These are phyloP conservation scores for Talinum fruticosum DNA, from an alignment of 148 eudicot genomes.

Conservation along the genomic window DNA sequence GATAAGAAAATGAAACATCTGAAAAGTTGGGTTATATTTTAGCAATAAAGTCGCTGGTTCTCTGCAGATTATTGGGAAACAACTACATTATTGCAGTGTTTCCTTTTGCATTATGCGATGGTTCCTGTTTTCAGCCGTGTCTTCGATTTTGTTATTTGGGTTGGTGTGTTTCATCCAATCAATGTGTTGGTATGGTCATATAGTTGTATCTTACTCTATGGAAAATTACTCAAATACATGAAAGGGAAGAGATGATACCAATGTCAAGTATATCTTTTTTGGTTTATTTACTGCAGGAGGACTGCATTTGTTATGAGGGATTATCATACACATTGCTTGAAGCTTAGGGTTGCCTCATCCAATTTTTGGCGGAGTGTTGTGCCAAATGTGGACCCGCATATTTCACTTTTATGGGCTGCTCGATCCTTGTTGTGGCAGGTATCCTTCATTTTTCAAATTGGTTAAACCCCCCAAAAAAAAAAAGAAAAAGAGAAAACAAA, in stretches of 20 bases:
- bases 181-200: background rate
- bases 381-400: constrained; percentile 29
- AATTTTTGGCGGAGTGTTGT: constrained; percentile 57
- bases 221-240: background rate
- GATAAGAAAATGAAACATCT: background rate
- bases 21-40: background rate
- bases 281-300: constrained; percentile 34
- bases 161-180: background rate
- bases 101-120: too few relatives aligned
- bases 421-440: constrained; percentile 78
- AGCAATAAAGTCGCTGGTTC: background rate
- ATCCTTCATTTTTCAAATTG: constrained; percentile 4
- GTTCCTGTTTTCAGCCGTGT: background rate
- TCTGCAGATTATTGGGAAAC: background rate
- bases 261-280: constrained; percentile 4
- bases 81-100: background rate
- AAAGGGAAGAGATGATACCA: background rate
- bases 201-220: background rate
- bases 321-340: constrained; percentile 46
- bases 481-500: background rate
- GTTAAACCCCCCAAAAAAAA: background rate
- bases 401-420: constrained; percentile 51
- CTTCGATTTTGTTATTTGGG: background rate
- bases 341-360: constrained; percentile 60
- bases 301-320: constrained; percentile 48